Evolutionary conservation across 129 eudicot genomes (phyloP).

Genomic region (Scalesia atractyloides): DNA sequence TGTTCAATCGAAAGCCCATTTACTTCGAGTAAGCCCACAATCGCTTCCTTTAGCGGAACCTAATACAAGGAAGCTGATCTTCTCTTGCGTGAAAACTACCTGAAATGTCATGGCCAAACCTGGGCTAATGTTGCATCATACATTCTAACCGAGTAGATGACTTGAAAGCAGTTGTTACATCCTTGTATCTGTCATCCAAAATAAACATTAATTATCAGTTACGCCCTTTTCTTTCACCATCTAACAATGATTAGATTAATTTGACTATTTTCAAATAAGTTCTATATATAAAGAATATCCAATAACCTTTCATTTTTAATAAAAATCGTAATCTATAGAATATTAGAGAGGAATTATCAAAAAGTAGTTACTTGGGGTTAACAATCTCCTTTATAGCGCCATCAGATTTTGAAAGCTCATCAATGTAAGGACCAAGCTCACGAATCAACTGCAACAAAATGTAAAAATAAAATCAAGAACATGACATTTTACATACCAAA

Average conservation of each 20-base stretch:
- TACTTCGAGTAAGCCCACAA: slow-evolving; percentile 88
- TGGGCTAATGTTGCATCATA: slow-evolving; percentile 99
- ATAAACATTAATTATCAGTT: not conserved
- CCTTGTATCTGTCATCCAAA: slow-evolving; percentile 68
- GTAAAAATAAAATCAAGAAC: slow-evolving; percentile 13
- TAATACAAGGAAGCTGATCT: slow-evolving; percentile 4
- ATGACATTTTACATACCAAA: no score
- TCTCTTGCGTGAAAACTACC: slow-evolving; percentile 42
- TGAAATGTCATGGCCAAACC: slow-evolving; percentile 95
- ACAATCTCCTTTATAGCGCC: slow-evolving; percentile 95
- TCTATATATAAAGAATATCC: not conserved
- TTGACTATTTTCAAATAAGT: not conserved
- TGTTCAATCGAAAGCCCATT: slow-evolving; percentile 94
- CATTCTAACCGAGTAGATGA: slow-evolving; percentile 96
- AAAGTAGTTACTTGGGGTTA: slow-evolving; percentile 71
- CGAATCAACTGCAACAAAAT: slow-evolving; percentile 66
- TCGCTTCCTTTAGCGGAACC: slow-evolving; percentile 64
- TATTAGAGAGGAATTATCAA: not conserved
- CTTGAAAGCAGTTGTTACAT: slow-evolving; percentile 76
- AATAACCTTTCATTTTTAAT: not conserved
- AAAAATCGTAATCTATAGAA: not conserved
- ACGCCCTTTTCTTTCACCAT: not conserved
- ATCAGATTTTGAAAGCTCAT: slow-evolving; percentile 84
- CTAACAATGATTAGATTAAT: not conserved
- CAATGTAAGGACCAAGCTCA: slow-evolving; percentile 85